Evolutionary conservation across 768 basidiomycete genomes (phyloP).

Genomic region (Serendipita sp.): DNA sequence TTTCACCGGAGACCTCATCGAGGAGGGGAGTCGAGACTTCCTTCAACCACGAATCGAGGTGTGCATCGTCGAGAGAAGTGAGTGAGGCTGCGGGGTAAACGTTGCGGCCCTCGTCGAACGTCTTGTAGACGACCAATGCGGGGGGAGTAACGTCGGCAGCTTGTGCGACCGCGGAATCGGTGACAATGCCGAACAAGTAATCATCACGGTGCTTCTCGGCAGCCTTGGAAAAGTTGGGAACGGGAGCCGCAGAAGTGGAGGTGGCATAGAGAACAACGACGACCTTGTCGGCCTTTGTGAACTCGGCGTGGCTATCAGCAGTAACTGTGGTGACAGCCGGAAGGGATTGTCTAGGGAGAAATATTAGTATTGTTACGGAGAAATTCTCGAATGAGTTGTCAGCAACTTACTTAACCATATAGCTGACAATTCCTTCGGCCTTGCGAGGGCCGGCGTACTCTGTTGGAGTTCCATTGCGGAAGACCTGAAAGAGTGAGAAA

Average conservation of each 20-base stretch:
- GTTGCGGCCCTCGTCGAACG: constrained; percentile 68
- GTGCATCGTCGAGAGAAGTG: constrained; percentile 33
- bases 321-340: constrained; percentile 83
- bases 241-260: constrained; percentile 52
- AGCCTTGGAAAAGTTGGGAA: constrained; percentile 54
- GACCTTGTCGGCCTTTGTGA: constrained; percentile 76
- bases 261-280: constrained; percentile 76
- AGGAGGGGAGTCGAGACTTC: constrained; percentile 75
- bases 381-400: neutral
- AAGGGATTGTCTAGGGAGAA: constrained; percentile 56
- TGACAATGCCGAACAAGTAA: constrained; percentile 78
- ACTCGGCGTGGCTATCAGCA: constrained; percentile 58
- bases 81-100: constrained; percentile 47
- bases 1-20: constrained; percentile 87
- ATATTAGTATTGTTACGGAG: neutral
- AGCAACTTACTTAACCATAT: constrained; percentile 77
- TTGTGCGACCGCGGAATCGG: constrained; percentile 49
- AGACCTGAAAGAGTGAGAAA: constrained; percentile 49
- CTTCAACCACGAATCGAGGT: constrained; percentile 62
- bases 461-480: constrained; percentile 59
- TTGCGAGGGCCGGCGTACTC: constrained; percentile 85
- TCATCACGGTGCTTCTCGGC: constrained; percentile 84
- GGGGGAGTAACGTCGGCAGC: constrained; percentile 65
- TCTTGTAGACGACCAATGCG: constrained; percentile 79
- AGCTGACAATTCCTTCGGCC: constrained; percentile 87